These are phyloP conservation scores for Mucor mucedo DNA, from an alignment of 371 early-diverging fungal species.

Conservation along the genomic window DNA sequence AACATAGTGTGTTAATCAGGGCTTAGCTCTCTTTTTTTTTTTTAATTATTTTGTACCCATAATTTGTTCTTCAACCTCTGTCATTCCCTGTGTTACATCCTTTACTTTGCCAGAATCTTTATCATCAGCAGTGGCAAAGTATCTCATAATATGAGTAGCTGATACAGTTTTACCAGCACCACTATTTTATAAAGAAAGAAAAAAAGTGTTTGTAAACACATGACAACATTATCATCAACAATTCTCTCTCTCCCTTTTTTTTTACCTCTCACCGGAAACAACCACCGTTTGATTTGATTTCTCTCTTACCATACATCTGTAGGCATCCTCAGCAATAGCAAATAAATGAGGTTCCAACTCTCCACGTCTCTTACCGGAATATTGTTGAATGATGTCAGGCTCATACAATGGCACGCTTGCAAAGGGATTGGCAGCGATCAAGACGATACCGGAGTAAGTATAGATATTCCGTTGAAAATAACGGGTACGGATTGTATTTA, in stretches of 20 bases:
- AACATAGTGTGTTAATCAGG: slow-evolving; percentile 50
- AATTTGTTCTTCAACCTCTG: slow-evolving; percentile 84
- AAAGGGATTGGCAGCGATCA: slow-evolving; percentile 99
- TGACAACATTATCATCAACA: too few species aligned
- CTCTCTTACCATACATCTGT: slow-evolving; percentile 91
- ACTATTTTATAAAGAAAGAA: slow-evolving; percentile 31
- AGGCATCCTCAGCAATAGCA: slow-evolving; percentile 98
- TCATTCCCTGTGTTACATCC: slow-evolving; percentile 60
- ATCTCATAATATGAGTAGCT: slow-evolving; percentile 97
- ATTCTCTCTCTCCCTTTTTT: neutral
- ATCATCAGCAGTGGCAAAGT: slow-evolving; percentile 92
- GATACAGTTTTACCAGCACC: slow-evolving; percentile 97
- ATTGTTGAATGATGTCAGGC: slow-evolving; percentile 88
- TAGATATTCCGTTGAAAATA: slow-evolving; percentile 93
- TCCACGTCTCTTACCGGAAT: slow-evolving; percentile 92
- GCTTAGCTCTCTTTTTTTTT: slow-evolving; percentile 8
- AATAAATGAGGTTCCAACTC: slow-evolving; percentile 99
- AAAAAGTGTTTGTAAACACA: neutral
- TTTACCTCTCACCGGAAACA: slow-evolving; percentile 96
- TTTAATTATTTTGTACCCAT: slow-evolving; percentile 46
- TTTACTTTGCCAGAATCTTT: slow-evolving; percentile 54
- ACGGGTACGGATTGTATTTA: slow-evolving; percentile 88
- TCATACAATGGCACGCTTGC: slow-evolving; percentile 86
- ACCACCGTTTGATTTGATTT: slow-evolving; percentile 96
- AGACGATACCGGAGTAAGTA: slow-evolving; percentile 99